Percentiles rank a stretch among this genome's conserved stretches.
These are phyloP conservation scores for Cercophora samala DNA, from an alignment of 495 filamentous ascomycete genomes.

Conservation along the genomic window DNA sequence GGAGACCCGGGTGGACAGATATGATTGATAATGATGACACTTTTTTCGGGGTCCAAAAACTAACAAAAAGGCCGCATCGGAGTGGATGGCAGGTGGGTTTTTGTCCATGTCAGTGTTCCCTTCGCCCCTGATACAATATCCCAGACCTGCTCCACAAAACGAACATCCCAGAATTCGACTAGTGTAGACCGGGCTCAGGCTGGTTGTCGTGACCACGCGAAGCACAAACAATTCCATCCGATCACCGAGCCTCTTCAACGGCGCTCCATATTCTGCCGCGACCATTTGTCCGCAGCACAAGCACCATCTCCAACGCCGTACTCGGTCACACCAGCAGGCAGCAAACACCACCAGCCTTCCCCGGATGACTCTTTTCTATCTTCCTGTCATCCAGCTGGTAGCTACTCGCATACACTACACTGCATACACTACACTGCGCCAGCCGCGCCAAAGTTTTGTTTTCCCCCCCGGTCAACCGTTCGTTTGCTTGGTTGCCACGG, in stretches of 20 bases:
- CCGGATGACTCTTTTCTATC: neutral
- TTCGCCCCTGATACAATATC: constrained; percentile 12
- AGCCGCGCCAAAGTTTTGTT: neutral
- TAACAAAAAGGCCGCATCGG: constrained; percentile 17
- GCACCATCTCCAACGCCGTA: neutral
- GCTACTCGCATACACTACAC: no score
- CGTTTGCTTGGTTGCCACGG: constrained; percentile 2
- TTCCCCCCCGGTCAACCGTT: neutral
- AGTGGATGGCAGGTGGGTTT: constrained; percentile 14
- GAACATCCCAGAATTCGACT: neutral
- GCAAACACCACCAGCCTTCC: neutral
- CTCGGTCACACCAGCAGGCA: neutral
- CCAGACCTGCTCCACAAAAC: constrained; percentile 18
- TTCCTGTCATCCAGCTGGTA: no score
- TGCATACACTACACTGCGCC: neutral
- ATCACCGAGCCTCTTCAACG: neutral
- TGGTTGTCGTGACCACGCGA: constrained; percentile 11
- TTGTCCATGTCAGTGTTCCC: constrained; percentile 8
- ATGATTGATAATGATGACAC: constrained; percentile 6
- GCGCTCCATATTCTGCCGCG: neutral
- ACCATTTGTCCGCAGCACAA: neutral
- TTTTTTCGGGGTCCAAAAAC: constrained; percentile 1
- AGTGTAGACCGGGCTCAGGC: constrained; percentile 3
- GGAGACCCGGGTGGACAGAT: neutral
- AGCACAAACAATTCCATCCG: constrained; percentile 1